Base-by-base conservation (phyloP, 2,329 filamentous ascomycete species). In the Scorias spongiosa region DNA sequence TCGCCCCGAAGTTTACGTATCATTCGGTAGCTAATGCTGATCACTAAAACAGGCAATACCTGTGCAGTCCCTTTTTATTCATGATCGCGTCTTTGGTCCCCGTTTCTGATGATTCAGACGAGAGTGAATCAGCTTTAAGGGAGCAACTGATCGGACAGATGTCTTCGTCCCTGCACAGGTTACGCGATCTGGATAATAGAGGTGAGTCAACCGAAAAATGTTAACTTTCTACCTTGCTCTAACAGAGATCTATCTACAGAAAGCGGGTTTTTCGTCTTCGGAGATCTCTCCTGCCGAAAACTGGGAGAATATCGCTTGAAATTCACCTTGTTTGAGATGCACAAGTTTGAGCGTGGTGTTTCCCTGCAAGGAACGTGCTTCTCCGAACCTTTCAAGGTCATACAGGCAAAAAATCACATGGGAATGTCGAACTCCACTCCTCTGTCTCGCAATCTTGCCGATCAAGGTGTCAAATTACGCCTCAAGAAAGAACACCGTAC, bases 241-340 rank as follows among this genome's bases (percentile, higher is more conserved):
- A 46, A 39, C 40, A 36, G 6, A 3, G 32, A 5, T 15, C n/a
- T 32, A 29, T 17, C 42, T 47, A n/a, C 47, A 66, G 84, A 91
- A 61, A 82, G 82, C 10, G 85, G 80, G 1, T 93, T 87, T 64
- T 93, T 93, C 56, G 80, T 93, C n/a, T 93, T 93, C 62, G 83
- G 83, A 5, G 86, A 94, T 61, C 69, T 94, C 17, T 91, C 84
- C 0, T 78, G 89, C 47, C 81, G 81, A 57, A 69, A 78, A 18
- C 76, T 83, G 54, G 87, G 87, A 28, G 70, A 68, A 15, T 89
- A 79, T 57, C 72, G 80, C 30, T 70, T 94, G 34, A 74, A 78
- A 44, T 93, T 94, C 58, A 81, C 76, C 41, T 70, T 93, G 11
- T 88, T 81, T 61, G 82, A 88, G 60, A 76, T 84, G 64, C 69